These are phyloP conservation scores for Yamadazyma tumulicola DNA, from an alignment of 805 yeast species.

Conservation along the genomic window DNA sequence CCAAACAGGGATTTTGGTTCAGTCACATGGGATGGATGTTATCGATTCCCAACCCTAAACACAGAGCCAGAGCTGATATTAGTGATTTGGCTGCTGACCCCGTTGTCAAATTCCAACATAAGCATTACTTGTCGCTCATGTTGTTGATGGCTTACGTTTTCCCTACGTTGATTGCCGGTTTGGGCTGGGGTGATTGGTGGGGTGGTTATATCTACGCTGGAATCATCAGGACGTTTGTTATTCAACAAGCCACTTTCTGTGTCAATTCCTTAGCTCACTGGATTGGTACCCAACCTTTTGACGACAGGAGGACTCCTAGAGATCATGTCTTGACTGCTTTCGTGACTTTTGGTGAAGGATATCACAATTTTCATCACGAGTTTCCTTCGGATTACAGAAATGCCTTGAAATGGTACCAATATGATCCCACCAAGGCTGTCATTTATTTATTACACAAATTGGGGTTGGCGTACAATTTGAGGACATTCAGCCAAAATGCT, in stretches of 20 bases:
- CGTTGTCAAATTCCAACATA: conserved; percentile 78
- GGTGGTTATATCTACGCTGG: conserved; percentile 84
- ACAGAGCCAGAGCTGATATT: conserved; percentile 78
- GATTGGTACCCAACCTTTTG: conserved; percentile 84
- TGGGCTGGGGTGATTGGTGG: conserved; percentile 50
- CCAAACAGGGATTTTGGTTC: conserved; percentile 79
- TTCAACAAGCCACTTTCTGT: conserved; percentile 85
- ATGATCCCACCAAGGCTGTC: conserved; percentile 72
- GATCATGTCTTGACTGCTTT: conserved; percentile 78
- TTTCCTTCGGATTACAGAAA: conserved; percentile 88
- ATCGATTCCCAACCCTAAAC: conserved; percentile 73
- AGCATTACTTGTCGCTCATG: conserved; percentile 68
- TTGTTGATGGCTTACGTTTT: conserved; percentile 55
- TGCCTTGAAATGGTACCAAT: conserved; percentile 84
- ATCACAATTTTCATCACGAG: conserved; percentile 88
- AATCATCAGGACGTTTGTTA: conserved; percentile 60
- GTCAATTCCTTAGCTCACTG: conserved; percentile 84
- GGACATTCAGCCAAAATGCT: conserved; percentile 74
- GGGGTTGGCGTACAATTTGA: conserved; percentile 71
- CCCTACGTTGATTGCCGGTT: conserved; percentile 63
- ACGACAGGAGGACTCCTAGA: conserved; percentile 83
- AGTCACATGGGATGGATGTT: conserved; percentile 89
- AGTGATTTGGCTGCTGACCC: conserved; percentile 74
- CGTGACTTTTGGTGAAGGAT: conserved; percentile 86
- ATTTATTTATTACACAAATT: conserved; percentile 58